A percentile compares a stretch with the other conserved stretches of the same genome.
Evolutionary conservation across 2,329 filamentous ascomycete genomes (phyloP).

Genomic region (Penicillium sp.): DNA sequence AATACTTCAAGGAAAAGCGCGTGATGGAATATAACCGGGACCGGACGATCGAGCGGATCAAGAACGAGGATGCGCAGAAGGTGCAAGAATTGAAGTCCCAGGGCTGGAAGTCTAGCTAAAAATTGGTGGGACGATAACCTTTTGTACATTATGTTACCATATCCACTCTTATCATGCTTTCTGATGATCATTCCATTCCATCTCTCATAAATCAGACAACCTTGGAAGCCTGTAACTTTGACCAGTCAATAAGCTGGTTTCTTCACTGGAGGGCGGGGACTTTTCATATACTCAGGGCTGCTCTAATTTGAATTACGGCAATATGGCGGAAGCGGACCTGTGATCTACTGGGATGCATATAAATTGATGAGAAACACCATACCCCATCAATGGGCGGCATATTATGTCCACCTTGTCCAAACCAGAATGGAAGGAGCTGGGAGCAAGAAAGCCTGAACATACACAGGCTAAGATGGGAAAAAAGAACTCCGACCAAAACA

Average conservation of each 20-base stretch:
- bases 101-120: conserved; percentile 35
- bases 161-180: conserved; percentile 21
- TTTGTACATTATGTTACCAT: conserved; percentile 30
- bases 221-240: neutral
- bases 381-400: neutral
- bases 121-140: conserved; percentile 1
- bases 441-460: conserved; percentile 2
- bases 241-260: neutral
- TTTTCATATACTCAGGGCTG: neutral
- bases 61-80: conserved; percentile 65
- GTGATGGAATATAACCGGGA: conserved; percentile 89
- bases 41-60: conserved; percentile 68
- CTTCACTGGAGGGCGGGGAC: neutral
- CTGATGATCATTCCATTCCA: conserved; percentile 9
- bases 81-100: conserved; percentile 47
- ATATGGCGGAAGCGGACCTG: neutral
- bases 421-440: neutral
- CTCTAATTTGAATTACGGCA: neutral
- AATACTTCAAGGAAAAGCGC: conserved; percentile 95
- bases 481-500: conserved; percentile 14
- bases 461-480: conserved; percentile 6
- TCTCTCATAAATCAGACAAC: neutral
- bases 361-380: neutral
- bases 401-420: conserved; percentile 16
- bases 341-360: neutral